phyloP scores from a whole-genome alignment of 129 eudicot genomes.

The Smallanthus sonchifolius region DNA sequence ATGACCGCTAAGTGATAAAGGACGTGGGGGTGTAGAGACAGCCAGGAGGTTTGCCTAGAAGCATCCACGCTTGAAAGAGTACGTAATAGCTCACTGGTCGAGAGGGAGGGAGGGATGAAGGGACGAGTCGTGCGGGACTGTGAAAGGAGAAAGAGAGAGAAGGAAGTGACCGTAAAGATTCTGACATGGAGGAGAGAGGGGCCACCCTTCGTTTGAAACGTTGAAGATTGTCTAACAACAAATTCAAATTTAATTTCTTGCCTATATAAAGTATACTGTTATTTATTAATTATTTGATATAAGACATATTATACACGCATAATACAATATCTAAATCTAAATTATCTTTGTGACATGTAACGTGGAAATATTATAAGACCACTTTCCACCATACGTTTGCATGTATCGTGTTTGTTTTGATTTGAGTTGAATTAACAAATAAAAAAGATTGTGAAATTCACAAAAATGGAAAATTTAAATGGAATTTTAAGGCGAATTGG shows the following conservation, averaged over 20 bases:
- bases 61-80: no score
- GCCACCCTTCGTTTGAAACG: no score
- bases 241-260: not conserved
- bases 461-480: constrained; percentile 16
- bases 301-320: not conserved
- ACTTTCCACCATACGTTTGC: constrained; percentile 18
- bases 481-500: constrained; percentile 21
- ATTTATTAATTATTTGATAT: constrained; percentile 1
- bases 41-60: no score
- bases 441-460: not conserved
- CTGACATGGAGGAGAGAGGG: no score
- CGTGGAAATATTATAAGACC: constrained; percentile 24
- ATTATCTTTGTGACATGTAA: not conserved
- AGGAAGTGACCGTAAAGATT: no score
- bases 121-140: no score
- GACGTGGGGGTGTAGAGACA: no score
- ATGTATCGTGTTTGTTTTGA: constrained; percentile 31
- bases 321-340: not conserved
- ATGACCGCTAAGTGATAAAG: no score
- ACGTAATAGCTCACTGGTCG: no score
- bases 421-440: constrained; percentile 1
- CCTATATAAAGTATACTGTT: not conserved
- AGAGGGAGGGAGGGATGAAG: no score
- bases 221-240: not conserved
- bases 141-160: no score